Percentiles rank a stretch among this genome's conserved stretches.
phyloP scores from a whole-genome alignment of 202 grass and related monocot species.

The Schoenoplectus tabernaemontani region DNA sequence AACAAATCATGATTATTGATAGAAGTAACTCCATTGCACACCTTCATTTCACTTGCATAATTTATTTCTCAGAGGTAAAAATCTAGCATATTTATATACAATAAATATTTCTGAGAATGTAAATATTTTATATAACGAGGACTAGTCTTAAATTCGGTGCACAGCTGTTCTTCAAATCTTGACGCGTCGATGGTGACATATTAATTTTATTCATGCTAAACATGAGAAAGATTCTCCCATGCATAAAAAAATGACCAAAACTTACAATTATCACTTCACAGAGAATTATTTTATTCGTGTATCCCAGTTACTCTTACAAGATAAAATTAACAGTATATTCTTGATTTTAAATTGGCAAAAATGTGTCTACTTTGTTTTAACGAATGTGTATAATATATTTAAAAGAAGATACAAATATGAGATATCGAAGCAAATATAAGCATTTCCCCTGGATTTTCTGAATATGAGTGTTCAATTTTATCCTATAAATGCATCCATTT shows the following conservation, averaged over 20 bases:
- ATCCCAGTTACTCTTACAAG: background rate
- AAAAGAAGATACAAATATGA: too few species aligned
- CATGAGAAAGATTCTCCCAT: background rate
- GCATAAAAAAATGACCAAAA: background rate
- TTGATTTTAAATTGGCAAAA: background rate
- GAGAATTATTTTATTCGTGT: background rate
- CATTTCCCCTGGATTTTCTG: too few species aligned
- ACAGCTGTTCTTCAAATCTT: background rate
- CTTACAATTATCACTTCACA: background rate
- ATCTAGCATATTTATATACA: too few species aligned
- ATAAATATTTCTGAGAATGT: background rate
- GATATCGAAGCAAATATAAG: too few species aligned
- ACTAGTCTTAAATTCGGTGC: background rate
- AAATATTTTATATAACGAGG: background rate
- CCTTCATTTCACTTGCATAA: too few species aligned
- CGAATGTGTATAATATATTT: background rate
- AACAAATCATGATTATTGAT: too few species aligned
- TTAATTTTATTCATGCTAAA: background rate
- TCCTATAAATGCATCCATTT: too few species aligned
- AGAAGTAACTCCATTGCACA: too few species aligned
- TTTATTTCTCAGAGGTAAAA: too few species aligned
- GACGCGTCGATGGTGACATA: background rate
- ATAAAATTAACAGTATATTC: background rate
- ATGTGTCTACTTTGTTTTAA: background rate
- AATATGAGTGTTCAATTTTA: too few species aligned